These are phyloP conservation scores for Globisporangium alternatum DNA, from an alignment of 352 stramenopile species.

Conservation along the genomic window DNA sequence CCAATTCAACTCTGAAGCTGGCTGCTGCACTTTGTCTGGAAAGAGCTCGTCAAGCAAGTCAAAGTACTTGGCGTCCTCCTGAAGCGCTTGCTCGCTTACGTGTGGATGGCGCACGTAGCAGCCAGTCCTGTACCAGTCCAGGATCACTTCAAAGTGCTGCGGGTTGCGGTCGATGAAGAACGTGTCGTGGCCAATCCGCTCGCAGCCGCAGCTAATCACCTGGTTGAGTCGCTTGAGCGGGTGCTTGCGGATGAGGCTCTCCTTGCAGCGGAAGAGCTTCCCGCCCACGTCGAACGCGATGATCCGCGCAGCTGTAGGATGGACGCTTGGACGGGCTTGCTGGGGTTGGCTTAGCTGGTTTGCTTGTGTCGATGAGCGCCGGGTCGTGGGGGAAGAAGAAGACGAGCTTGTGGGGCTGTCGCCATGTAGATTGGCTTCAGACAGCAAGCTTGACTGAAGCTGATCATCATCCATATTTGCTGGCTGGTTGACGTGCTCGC, in stretches of 20 bases:
- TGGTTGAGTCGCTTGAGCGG: slow-evolving; percentile 59
- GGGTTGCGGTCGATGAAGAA: slow-evolving; percentile 79
- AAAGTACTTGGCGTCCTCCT: slow-evolving; percentile 65
- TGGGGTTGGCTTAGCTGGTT: neutral
- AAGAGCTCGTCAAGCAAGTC: slow-evolving; percentile 66
- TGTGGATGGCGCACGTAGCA: slow-evolving; percentile 39
- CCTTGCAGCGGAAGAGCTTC: slow-evolving; percentile 65
- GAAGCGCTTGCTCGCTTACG: slow-evolving; percentile 43
- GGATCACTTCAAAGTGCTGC: slow-evolving; percentile 62
- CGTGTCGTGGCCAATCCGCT: slow-evolving; percentile 36
- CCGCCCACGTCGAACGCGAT: slow-evolving; percentile 68
- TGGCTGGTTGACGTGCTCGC: no score
- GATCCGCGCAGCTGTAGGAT: slow-evolving; percentile 16
- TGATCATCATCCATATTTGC: no score
- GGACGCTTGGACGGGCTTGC: neutral
- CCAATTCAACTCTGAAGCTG: slow-evolving; percentile 9
- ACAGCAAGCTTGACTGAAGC: no score
- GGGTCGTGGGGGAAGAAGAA: neutral
- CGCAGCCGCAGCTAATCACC: slow-evolving; percentile 57
- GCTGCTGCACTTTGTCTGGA: slow-evolving; percentile 1
- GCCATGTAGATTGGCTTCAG: no score
- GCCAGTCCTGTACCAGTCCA: slow-evolving; percentile 74
- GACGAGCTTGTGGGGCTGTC: no score
- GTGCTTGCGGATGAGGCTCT: slow-evolving; percentile 54
- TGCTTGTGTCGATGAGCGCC: neutral